Conservation (phyloP, 257 asterid species). For the Salvia miltiorrhiza region DNA sequence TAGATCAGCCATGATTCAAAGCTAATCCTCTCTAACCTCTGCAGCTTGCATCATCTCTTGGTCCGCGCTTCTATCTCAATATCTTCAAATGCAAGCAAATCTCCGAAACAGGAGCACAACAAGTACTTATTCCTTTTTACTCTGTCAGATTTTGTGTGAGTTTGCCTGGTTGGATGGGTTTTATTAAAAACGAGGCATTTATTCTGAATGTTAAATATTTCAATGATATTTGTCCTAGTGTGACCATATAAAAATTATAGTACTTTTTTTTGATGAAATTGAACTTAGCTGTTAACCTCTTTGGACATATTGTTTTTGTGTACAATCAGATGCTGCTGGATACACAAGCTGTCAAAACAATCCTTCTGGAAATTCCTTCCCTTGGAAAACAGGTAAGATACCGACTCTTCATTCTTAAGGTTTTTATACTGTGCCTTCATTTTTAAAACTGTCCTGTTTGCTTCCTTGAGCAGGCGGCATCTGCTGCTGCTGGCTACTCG, state of each 20-base stretch:
- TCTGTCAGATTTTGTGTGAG: not conserved
- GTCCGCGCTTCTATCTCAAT: constrained; percentile 89
- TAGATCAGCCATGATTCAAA: constrained; percentile 1
- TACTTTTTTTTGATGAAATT: constrained; percentile 2
- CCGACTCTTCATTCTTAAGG: constrained; percentile 3
- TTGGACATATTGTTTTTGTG: constrained; percentile 2
- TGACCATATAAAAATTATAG: not conserved
- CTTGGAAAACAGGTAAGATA: constrained; percentile 82
- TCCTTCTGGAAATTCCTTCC: constrained; percentile 90
- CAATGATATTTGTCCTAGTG: not conserved
- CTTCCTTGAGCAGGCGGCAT: constrained; percentile 62
- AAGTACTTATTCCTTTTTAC: constrained; percentile 37
- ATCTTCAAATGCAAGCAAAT: constrained; percentile 97
- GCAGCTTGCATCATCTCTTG: constrained; percentile 97
- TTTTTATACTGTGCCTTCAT: not conserved
- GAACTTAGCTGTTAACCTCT: constrained; percentile 7
- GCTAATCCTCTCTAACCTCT: constrained; percentile 22
- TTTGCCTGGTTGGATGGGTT: not conserved
- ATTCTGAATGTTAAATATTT: constrained; percentile 1
- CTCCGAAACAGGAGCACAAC: constrained; percentile 98
- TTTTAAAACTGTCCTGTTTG: not conserved
- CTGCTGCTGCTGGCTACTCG: constrained; percentile 87
- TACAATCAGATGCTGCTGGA: constrained; percentile 85
- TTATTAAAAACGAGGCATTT: not conserved
- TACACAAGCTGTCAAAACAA: constrained; percentile 96